These are phyloP conservation scores for Hortiboletus rubellus DNA, from an alignment of 1,284 basidiomycete genomes.

Conservation along the genomic window DNA sequence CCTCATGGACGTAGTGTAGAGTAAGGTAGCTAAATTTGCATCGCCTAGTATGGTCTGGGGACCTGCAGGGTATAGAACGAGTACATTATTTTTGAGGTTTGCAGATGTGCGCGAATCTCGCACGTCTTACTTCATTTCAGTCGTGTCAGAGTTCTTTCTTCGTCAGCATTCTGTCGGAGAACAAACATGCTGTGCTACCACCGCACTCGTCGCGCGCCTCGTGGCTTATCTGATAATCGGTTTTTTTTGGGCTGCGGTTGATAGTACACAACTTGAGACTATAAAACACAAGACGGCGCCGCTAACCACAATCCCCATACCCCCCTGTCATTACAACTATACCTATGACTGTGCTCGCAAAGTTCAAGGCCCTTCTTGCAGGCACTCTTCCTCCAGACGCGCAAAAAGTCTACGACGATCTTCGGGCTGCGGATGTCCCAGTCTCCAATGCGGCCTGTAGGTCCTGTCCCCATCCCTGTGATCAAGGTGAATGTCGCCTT, in stretches of 20 bases:
- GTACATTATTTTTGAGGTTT: too few relatives aligned
- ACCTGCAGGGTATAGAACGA: too few relatives aligned
- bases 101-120: neutral
- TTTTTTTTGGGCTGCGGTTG: too few relatives aligned
- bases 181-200: too few relatives aligned
- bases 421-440: conserved; percentile 59
- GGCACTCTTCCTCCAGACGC: conserved; percentile 25
- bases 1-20: neutral
- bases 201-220: too few relatives aligned
- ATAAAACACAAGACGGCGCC: neutral
- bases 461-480: conserved; percentile 76
- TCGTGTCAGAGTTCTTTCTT: neutral
- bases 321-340: neutral
- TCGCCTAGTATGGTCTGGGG: too few relatives aligned
- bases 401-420: conserved; percentile 40
- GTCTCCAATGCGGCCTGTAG: conserved; percentile 71
- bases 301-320: too few relatives aligned
- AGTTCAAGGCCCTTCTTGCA: conserved; percentile 25
- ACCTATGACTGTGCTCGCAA: conserved; percentile 36
- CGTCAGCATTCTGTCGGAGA: too few relatives aligned
- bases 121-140: neutral
- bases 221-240: too few relatives aligned
- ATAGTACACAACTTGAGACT: neutral
- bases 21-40: neutral
- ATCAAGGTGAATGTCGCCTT: conserved; percentile 49